Evolutionary conservation across 345 rosid genomes (phyloP).

Genomic region (Toxicodendron radicans): DNA sequence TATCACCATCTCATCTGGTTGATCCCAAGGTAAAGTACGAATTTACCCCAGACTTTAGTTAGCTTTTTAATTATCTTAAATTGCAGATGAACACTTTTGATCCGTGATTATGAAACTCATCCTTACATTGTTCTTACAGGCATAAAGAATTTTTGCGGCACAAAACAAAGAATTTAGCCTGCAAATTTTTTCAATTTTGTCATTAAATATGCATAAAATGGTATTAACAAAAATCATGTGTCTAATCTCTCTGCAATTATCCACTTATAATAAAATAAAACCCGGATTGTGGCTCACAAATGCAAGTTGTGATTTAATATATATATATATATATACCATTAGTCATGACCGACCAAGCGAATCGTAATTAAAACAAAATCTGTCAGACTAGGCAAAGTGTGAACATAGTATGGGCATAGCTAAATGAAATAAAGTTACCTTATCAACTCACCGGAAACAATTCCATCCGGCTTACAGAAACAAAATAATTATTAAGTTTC

Average conservation of each 20-base stretch:
- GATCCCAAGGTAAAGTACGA: no score
- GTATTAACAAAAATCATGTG: neutral
- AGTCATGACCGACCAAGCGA: constrained; percentile 16
- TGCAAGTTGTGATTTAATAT: constrained; percentile 5
- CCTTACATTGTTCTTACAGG: neutral
- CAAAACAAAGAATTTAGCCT: neutral
- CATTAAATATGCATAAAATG: neutral
- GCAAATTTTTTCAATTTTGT: neutral
- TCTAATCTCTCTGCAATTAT: neutral
- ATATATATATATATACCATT: neutral
- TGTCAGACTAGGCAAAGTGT: constrained; percentile 3
- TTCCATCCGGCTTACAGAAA: neutral
- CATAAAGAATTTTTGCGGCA: neutral
- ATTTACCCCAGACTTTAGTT: no score
- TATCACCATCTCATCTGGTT: no score
- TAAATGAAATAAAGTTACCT: neutral
- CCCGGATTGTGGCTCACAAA: neutral
- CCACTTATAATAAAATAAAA: no score
- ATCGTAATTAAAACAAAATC: neutral
- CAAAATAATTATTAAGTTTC: neutral
- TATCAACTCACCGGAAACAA: neutral
- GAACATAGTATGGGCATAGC: no score
- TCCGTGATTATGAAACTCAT: neutral
- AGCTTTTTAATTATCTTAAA: no score
- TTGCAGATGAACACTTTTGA: no score